A percentile compares a stretch with the other conserved stretches of the same genome.
These are phyloP conservation scores for Teunomyces cretensis DNA, from an alignment of 805 yeast genomes.

Conservation along the genomic window DNA sequence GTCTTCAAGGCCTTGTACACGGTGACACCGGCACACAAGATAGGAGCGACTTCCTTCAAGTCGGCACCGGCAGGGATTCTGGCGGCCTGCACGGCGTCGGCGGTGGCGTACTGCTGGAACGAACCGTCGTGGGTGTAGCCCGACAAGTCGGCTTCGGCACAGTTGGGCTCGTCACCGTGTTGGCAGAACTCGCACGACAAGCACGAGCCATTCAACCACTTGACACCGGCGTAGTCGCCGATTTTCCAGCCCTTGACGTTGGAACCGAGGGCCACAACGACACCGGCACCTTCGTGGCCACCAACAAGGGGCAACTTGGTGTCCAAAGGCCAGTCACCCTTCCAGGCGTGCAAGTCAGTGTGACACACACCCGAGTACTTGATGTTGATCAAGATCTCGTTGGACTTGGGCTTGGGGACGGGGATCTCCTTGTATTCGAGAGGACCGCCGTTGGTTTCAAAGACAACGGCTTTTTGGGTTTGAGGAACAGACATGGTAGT, in stretches of 20 bases:
- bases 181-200: slow-evolving; percentile 43
- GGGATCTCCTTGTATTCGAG: slow-evolving; percentile 34
- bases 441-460: slow-evolving; percentile 44
- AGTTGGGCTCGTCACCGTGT: slow-evolving; percentile 47
- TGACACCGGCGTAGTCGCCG: slow-evolving; percentile 45
- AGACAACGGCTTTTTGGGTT: slow-evolving; percentile 44
- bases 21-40: slow-evolving; percentile 67
- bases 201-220: slow-evolving; percentile 50
- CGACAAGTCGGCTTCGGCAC: slow-evolving; percentile 65
- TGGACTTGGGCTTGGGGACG: slow-evolving; percentile 36
- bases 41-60: slow-evolving; percentile 57
- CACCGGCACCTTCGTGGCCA: slow-evolving; percentile 52
- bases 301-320: slow-evolving; percentile 48
- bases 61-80: slow-evolving; percentile 55
- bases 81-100: slow-evolving; percentile 65
- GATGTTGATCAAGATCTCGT: slow-evolving; percentile 42
- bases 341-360: slow-evolving; percentile 49
- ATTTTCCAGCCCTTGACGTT: slow-evolving; percentile 44
- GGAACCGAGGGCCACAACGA: slow-evolving; percentile 41
- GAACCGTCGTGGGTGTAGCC: slow-evolving; percentile 77
- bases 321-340: slow-evolving; percentile 47
- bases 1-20: slow-evolving; percentile 68
- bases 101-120: slow-evolving; percentile 66
- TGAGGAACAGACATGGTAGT: slow-evolving; percentile 25
- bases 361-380: slow-evolving; percentile 49